Percentiles rank a stretch among this genome's conserved stretches.
Evolutionary conservation across 331 rosid species (phyloP).

Genomic region (Acacia pycnantha): DNA sequence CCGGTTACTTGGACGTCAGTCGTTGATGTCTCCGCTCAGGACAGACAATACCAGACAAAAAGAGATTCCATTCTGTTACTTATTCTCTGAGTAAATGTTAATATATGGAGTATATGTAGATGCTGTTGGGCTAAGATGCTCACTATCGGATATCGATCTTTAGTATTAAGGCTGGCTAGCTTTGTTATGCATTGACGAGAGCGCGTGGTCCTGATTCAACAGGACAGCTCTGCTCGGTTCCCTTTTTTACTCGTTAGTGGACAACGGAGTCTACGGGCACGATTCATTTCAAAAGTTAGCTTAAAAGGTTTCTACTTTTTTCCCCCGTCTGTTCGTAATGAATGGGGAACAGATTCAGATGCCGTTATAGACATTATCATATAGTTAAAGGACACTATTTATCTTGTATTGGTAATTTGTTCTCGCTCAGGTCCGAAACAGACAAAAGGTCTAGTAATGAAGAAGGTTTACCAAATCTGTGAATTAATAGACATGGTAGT

Average conservation of each 20-base stretch:
- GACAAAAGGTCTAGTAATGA: no score
- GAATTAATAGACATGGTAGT: no score
- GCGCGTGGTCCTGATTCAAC: conserved; percentile 15
- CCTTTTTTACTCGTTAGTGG: neutral
- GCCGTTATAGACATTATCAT: neutral
- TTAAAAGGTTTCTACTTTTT: neutral
- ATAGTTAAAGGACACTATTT: neutral
- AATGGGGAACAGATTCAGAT: neutral
- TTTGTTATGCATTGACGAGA: neutral
- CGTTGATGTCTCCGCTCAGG: neutral
- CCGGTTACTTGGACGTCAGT: neutral
- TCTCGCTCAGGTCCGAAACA: neutral
- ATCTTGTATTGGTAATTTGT: neutral
- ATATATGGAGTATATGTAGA: neutral
- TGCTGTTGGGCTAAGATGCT: neutral
- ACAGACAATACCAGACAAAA: neutral
- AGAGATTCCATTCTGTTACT: neutral
- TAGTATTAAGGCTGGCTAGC: neutral
- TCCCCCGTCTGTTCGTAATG: neutral
- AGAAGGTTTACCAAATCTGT: no score
- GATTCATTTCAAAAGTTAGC: neutral
- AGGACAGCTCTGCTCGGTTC: neutral
- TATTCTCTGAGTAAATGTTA: neutral
- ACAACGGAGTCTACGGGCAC: neutral
- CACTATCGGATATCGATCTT: neutral